Evolutionary conservation across 495 filamentous ascomycete genomes (phyloP).

Genomic region (Patellaria atrata): DNA sequence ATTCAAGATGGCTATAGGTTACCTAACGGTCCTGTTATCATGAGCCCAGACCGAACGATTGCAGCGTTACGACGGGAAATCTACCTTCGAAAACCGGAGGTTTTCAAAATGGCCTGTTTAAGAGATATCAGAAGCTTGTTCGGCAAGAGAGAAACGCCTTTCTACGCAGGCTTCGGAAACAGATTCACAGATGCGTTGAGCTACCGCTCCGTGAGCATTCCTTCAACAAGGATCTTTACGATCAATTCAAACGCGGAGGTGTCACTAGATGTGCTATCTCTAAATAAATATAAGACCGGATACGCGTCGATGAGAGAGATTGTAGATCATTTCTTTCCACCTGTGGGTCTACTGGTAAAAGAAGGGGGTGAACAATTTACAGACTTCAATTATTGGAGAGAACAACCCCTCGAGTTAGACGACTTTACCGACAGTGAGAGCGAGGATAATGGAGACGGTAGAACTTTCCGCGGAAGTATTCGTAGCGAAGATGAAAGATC

Average conservation of each 20-base stretch:
- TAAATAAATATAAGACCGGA: constrained; percentile 92
- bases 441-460: constrained; percentile 29
- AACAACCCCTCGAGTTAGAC: constrained; percentile 23
- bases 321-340: constrained; percentile 81
- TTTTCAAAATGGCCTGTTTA: constrained; percentile 98
- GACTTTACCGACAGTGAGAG: constrained; percentile 28
- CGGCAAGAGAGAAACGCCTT: constrained; percentile 44
- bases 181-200: constrained; percentile 90
- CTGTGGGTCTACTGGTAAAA: constrained; percentile 25
- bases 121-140: constrained; percentile 87
- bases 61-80: constrained; percentile 89
- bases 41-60: constrained; percentile 90
- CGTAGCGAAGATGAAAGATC: constrained; percentile 31
- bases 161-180: constrained; percentile 96
- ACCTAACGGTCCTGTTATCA: constrained; percentile 82
- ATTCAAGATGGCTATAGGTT: constrained; percentile 74
- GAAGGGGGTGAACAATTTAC: constrained; percentile 29
- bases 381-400: constrained; percentile 32
- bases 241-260: constrained; percentile 98
- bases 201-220: constrained; percentile 91
- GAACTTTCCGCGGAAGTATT: constrained; percentile 28
- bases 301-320: constrained; percentile 95
- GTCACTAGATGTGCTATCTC: constrained; percentile 72
- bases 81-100: constrained; percentile 90
- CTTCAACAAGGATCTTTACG: constrained; percentile 86